Percentiles rank a stretch among this genome's conserved stretches.
These are phyloP conservation scores for Moelleriella libera DNA, from an alignment of 2,329 filamentous ascomycete genomes.

Conservation along the genomic window DNA sequence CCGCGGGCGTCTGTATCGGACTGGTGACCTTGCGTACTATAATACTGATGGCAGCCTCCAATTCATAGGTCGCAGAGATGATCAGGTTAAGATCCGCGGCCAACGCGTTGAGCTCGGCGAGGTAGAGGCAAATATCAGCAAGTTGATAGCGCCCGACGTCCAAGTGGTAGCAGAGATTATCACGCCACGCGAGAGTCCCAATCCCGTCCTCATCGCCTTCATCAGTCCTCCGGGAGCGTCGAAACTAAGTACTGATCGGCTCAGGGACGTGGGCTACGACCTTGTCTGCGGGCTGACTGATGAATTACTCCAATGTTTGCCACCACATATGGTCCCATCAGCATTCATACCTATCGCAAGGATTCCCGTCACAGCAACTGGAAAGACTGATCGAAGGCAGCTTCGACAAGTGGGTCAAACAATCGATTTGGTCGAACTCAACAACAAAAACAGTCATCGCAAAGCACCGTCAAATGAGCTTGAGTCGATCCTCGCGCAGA, in stretches of 20 bases:
- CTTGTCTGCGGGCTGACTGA: background rate
- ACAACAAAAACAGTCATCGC: background rate
- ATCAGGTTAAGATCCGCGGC: conserved; percentile 29
- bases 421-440: conserved; percentile 4
- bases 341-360: conserved; percentile 6
- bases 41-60: conserved; percentile 1
- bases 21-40: conserved; percentile 9
- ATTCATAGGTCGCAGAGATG: conserved; percentile 7
- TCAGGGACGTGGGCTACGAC: background rate
- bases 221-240: background rate
- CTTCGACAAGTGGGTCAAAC: background rate
- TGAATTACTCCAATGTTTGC: conserved; percentile 3
- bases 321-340: conserved; percentile 7
- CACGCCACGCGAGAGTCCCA: conserved; percentile 2
- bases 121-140: conserved; percentile 6
- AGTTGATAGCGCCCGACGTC: background rate
- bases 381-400: conserved; percentile 6
- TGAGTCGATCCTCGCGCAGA: conserved; percentile 2
- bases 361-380: conserved; percentile 5
- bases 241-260: background rate
- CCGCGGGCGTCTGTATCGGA: conserved; percentile 6
- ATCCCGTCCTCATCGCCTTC: conserved; percentile 6
- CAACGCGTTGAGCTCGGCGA: conserved; percentile 27
- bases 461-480: conserved; percentile 1
- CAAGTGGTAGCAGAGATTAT: conserved; percentile 6